Percentiles rank a stretch among this genome's conserved stretches.
phyloP scores from a whole-genome alignment of 2,329 filamentous ascomycete species.

The Aspergillus brunneoviolaceus region DNA sequence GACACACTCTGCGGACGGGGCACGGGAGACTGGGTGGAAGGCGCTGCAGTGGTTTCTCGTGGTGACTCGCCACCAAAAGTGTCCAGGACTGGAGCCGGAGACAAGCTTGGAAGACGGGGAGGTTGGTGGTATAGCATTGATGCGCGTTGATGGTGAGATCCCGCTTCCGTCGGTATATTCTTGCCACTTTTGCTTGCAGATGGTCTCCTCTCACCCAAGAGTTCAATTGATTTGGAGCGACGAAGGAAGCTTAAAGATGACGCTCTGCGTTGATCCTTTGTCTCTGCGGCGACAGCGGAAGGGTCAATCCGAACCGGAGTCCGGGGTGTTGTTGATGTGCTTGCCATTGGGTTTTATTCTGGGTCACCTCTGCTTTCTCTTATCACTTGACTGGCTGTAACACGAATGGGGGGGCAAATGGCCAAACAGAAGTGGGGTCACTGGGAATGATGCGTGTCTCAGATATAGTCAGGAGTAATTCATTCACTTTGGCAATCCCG shows the following conservation, averaged over 20 bases:
- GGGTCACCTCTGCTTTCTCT: constrained; percentile 22
- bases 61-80: constrained; percentile 63
- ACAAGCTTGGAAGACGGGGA: constrained; percentile 54
- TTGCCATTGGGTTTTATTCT: constrained; percentile 31
- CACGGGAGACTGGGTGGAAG: constrained; percentile 42
- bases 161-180: constrained; percentile 49
- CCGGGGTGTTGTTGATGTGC: constrained; percentile 36
- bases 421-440: constrained; percentile 20
- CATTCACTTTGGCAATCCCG: constrained; percentile 12
- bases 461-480: constrained; percentile 18
- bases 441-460: constrained; percentile 21
- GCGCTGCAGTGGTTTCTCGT: constrained; percentile 61
- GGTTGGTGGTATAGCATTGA: constrained; percentile 60
- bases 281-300: constrained; percentile 38
- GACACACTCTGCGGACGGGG: constrained; percentile 24
- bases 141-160: constrained; percentile 56
- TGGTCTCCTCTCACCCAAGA: constrained; percentile 54
- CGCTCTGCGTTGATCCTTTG: constrained; percentile 43
- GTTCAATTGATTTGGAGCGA: constrained; percentile 66
- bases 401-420: constrained; percentile 18
- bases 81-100: constrained; percentile 50
- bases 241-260: constrained; percentile 59
- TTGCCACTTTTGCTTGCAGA: constrained; percentile 34
- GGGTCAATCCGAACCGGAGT: constrained; percentile 35
- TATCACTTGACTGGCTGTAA: constrained; percentile 18